phyloP scores from a whole-genome alignment of 129 eudicot genomes.

The Arctium minus region DNA sequence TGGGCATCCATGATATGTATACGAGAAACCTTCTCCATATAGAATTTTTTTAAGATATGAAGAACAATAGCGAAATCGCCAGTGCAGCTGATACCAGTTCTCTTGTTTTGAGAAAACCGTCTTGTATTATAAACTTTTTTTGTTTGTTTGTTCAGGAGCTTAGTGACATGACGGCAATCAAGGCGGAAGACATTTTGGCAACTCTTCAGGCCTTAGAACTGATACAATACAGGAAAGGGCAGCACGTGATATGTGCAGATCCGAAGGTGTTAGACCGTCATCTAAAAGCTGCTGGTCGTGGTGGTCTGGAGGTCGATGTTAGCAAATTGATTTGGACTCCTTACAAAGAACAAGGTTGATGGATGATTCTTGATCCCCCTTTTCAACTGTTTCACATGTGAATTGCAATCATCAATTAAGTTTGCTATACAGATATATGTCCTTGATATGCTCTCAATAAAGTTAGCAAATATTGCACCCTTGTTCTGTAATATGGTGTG shows the following conservation, averaged over 20 bases:
- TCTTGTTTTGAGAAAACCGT: not conserved
- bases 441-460: not conserved
- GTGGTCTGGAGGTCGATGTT: constrained; percentile 88
- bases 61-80: no score
- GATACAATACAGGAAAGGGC: constrained; percentile 94
- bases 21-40: no score
- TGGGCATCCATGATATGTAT: no score
- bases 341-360: constrained; percentile 75
- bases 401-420: not conserved
- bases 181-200: constrained; percentile 76
- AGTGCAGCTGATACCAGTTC: not conserved
- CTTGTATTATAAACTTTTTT: not conserved
- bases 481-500: not conserved
- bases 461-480: not conserved
- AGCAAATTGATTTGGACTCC: constrained; percentile 98
- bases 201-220: constrained; percentile 85
- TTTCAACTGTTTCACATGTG: not conserved
- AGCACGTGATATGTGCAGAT: constrained; percentile 94
- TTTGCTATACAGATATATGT: not conserved
- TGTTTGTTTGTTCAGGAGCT: constrained; percentile 57
- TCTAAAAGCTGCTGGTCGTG: constrained; percentile 92
- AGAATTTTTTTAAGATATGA: no score
- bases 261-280: constrained; percentile 95
- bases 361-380: not conserved
- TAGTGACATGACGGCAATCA: constrained; percentile 97